Evolutionary conservation across 148 eudicot genomes (phyloP), one percentile per base, ranked within the genome.

Genomic region (Cornus suecica): DNA sequence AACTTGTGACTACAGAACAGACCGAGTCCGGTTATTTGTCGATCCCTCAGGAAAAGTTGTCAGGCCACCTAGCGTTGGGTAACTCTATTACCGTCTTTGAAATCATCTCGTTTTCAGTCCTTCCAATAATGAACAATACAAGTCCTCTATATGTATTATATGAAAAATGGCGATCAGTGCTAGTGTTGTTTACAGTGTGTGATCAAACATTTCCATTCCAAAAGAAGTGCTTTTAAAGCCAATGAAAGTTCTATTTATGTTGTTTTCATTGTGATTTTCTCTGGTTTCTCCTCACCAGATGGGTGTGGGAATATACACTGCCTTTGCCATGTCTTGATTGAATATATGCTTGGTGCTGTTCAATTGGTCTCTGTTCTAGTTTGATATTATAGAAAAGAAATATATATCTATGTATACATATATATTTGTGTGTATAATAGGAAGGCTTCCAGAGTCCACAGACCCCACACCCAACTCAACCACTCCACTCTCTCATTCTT

Each of bases 21-120:
- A 41, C 22, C 58, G 79, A 22, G 79, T 76, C 28, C n/a, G 79
- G 29, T 20, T 76, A 61, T 76, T 15, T 32, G 41, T 80, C 41
- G 83, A 80, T 65, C 75, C 74, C 8, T 60, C 74, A 3, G 64
- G 41, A 64, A 77, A 27, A 28, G 68, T 77, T 23, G 70, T 65
- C 58, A 31, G 23, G 6, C 26, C 74, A 11, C 79, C 79, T 16
- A 61, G 60, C 61, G 69, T 48, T 26, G 79, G 79, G 64, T 76
- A 69, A 68, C 69, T 48, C 1, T 16, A 48, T 48, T 18, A 48
- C 3, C 7, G 5, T 48, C 15, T 48, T 14, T 48, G 54, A 11
- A 48, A 11, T 48, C 13, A 11, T 48, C 54, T 11, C 54, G 10
- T 48, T 48, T 48, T 4, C 20, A 48, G 54, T 48, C 15, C 20